Conservation (phyloP, 345 rosid species). For the Gossypium stocksii region DNA sequence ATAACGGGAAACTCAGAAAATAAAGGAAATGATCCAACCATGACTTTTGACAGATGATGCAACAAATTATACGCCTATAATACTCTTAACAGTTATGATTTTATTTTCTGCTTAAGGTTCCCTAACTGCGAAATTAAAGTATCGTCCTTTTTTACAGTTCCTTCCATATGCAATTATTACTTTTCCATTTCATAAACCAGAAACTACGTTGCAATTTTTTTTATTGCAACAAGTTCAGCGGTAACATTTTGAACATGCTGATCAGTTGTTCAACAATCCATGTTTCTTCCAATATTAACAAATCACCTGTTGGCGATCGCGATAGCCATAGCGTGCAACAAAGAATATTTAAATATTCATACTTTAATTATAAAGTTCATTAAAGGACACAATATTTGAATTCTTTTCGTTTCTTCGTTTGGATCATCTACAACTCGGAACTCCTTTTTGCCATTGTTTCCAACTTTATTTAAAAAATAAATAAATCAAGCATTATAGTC, state of each 20-base stretch:
- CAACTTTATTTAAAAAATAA: not conserved
- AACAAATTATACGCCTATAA: not conserved
- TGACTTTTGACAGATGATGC: not conserved
- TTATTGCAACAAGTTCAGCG: constrained; percentile 1
- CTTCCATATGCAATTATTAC: not conserved
- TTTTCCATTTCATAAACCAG: not conserved
- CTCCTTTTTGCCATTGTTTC: not conserved
- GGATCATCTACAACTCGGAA: constrained; percentile 2
- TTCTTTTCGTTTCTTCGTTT: not conserved
- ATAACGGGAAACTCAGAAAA: not conserved
- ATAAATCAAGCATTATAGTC: not conserved
- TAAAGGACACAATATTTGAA: not conserved
- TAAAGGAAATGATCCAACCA: not conserved
- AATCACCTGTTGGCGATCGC: not conserved
- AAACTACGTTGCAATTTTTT: not conserved
- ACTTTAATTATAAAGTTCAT: not conserved
- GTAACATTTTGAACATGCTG: not conserved
- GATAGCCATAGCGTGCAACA: not conserved
- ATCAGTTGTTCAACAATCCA: not conserved
- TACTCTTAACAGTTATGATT: not conserved
- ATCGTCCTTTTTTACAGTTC: not conserved
- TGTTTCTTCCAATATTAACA: not conserved
- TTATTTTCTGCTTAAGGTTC: not conserved
- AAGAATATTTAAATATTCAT: not conserved
- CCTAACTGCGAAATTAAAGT: not conserved